Evolutionary conservation across 2,329 filamentous ascomycete species (phyloP).

Genomic region (Aspergillus sp.): DNA sequence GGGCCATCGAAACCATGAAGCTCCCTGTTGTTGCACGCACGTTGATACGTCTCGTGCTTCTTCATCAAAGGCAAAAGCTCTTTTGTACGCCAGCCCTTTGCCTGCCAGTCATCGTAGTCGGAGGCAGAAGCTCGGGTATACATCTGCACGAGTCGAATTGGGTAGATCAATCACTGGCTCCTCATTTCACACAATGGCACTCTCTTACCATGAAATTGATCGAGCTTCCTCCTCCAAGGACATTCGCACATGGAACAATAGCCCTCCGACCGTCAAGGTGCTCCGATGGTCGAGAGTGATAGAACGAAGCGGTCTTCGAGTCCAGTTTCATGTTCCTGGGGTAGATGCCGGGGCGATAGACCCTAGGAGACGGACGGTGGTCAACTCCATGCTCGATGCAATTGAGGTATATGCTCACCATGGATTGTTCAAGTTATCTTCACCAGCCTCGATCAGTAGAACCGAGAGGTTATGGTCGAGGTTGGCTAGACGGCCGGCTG

Average conservation of each 20-base stretch:
- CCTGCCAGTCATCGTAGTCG: slow-evolving; percentile 72
- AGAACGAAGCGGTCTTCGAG: slow-evolving; percentile 76
- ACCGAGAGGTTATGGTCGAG: slow-evolving; percentile 67
- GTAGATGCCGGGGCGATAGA: slow-evolving; percentile 68
- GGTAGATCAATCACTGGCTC: not conserved
- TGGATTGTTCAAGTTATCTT: slow-evolving; percentile 70
- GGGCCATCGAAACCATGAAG: slow-evolving; percentile 72
- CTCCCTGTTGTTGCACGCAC: slow-evolving; percentile 53
- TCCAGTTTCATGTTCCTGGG: slow-evolving; percentile 73
- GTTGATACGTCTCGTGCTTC: slow-evolving; percentile 74
- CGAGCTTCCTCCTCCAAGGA: slow-evolving; percentile 64
- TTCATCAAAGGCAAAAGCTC: slow-evolving; percentile 69
- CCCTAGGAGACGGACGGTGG: slow-evolving; percentile 37
- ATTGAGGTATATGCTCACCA: slow-evolving; percentile 37
- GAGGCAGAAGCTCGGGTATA: slow-evolving; percentile 66
- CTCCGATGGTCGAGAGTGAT: slow-evolving; percentile 67
- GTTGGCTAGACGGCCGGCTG: slow-evolving; percentile 55
- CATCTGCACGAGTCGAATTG: slow-evolving; percentile 44
- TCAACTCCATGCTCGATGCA: not conserved
- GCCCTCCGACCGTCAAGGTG: slow-evolving; percentile 65
- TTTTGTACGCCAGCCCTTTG: slow-evolving; percentile 71
- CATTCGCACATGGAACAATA: slow-evolving; percentile 66
- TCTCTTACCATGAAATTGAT: slow-evolving; percentile 66
- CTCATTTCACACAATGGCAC: not conserved
- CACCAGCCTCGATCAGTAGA: slow-evolving; percentile 63